Percentiles rank a stretch among this genome's conserved stretches.
phyloP scores from a whole-genome alignment of 257 asterid genomes.

The Henckelia pumila region DNA sequence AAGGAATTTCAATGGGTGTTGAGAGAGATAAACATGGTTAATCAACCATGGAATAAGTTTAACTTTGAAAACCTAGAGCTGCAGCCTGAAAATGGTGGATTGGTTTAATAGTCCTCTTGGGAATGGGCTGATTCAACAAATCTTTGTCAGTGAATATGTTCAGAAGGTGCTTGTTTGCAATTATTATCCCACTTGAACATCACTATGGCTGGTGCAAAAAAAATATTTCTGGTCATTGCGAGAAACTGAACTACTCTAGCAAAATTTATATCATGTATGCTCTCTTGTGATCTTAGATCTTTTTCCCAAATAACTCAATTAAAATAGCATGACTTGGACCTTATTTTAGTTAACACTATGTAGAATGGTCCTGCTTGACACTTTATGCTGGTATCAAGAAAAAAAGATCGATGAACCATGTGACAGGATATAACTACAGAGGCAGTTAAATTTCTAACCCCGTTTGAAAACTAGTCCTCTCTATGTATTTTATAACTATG shows the following conservation, averaged over 20 bases:
- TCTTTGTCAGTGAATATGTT: constrained; percentile 7
- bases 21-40: neutral
- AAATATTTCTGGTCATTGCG: neutral
- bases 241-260: neutral
- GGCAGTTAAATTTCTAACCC: too few species aligned
- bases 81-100: neutral
- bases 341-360: neutral
- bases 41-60: neutral
- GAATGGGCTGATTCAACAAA: neutral
- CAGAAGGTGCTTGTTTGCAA: neutral
- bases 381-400: constrained; percentile 17
- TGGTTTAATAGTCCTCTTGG: neutral
- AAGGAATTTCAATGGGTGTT: neutral
- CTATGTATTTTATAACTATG: too few species aligned
- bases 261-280: neutral
- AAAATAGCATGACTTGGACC: too few species aligned
- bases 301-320: too few species aligned
- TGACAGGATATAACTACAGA: neutral
- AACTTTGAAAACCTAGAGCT: neutral
- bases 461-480: too few species aligned
- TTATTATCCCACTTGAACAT: constrained; percentile 20
- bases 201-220: neutral
- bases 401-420: constrained; percentile 4
- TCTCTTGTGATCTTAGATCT: constrained; percentile 6
- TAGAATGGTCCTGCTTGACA: constrained; percentile 2